Base-by-base conservation (phyloP, 352 stramenopile genomes). In the Phytopythium sindhum region DNA sequence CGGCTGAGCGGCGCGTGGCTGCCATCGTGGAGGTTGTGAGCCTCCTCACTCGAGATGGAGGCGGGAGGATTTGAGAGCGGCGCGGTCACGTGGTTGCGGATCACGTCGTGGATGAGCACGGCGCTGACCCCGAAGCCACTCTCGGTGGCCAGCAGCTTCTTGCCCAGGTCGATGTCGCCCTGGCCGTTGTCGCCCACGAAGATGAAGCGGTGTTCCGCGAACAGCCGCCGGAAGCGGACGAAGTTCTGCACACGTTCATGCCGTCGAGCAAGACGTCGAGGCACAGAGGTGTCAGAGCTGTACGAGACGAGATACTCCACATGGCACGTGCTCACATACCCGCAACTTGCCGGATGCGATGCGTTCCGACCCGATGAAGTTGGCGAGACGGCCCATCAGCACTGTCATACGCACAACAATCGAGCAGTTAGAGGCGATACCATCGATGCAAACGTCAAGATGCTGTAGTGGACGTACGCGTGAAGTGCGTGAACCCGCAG, bases 141-240 rank as follows among this genome's bases (percentile, higher is more conserved):
- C 1, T 82, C 80, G 19, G 83, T 64, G 44, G 65, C 66, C 37
- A 93, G 64, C 56, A 93, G 64, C 45, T 80, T 70, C 68, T 90
- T 92, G 71, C 85, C 85, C 26, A 93, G 61, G 42, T 92, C 83
- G 33, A 93, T 93, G 61, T 93, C 85, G 19, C 85, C 83, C 56
- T 93, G 85, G 5, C 85, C 85, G 41, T 93, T 93, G 65, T 93
- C 85, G 6, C 85, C 85, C 31, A 93, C 84, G 42, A 93, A 93
- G 24, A 93, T 73, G 56, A 92, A 93, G 21, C 71, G 81, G 37
- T 89, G 74, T 58, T 93, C 85, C 37, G 80, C 61, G 57, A 93
- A 93, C 15, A 93, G 60, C 17, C 80, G 80, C 33, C 81, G 83
- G 61, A 89, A 91, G 14, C 78, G 78, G 42, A 84, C 77, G 54